Percentiles rank a stretch among this genome's conserved stretches.
These are phyloP conservation scores for Hyphodiscus sp. DNA, from an alignment of 2,329 filamentous ascomycete species.

Conservation along the genomic window DNA sequence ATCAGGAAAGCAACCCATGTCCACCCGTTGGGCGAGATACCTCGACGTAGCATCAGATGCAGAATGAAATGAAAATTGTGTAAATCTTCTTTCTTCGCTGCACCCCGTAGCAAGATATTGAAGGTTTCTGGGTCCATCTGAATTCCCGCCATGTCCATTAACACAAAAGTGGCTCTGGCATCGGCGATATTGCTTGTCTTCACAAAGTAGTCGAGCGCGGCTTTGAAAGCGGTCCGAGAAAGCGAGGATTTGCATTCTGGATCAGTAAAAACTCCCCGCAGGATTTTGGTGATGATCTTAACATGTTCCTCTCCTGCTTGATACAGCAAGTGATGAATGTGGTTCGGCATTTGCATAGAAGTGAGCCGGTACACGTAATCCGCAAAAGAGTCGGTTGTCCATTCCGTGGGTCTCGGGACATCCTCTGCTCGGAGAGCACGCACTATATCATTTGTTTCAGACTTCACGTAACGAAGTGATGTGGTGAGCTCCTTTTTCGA, in stretches of 20 bases:
- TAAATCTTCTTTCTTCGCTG: slow-evolving; percentile 34
- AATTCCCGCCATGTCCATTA: slow-evolving; percentile 31
- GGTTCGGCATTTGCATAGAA: slow-evolving; percentile 17
- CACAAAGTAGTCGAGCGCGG: slow-evolving; percentile 33
- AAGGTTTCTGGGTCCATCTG: slow-evolving; percentile 32
- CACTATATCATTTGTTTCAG: neutral
- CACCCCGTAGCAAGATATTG: slow-evolving; percentile 36
- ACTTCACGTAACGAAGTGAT: neutral
- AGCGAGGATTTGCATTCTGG: slow-evolving; percentile 27
- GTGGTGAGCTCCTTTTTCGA: neutral
- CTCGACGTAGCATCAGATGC: slow-evolving; percentile 31
- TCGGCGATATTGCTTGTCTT: slow-evolving; percentile 27
- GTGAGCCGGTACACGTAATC: slow-evolving; percentile 35
- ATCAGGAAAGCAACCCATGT: slow-evolving; percentile 38
- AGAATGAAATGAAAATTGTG: slow-evolving; percentile 33
- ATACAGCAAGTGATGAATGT: slow-evolving; percentile 16
- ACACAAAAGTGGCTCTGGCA: slow-evolving; percentile 31
- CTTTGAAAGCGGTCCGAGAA: slow-evolving; percentile 36
- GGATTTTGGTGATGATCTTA: slow-evolving; percentile 18
- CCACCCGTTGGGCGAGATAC: slow-evolving; percentile 33
- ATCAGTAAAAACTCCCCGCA: slow-evolving; percentile 30
- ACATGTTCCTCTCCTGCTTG: slow-evolving; percentile 9
- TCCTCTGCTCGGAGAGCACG: slow-evolving; percentile 11
- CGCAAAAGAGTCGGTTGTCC: slow-evolving; percentile 32
- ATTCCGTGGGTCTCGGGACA: slow-evolving; percentile 15